phyloP scores from a whole-genome alignment of 495 filamentous ascomycete species.

The Penicillium antarcticum region DNA sequence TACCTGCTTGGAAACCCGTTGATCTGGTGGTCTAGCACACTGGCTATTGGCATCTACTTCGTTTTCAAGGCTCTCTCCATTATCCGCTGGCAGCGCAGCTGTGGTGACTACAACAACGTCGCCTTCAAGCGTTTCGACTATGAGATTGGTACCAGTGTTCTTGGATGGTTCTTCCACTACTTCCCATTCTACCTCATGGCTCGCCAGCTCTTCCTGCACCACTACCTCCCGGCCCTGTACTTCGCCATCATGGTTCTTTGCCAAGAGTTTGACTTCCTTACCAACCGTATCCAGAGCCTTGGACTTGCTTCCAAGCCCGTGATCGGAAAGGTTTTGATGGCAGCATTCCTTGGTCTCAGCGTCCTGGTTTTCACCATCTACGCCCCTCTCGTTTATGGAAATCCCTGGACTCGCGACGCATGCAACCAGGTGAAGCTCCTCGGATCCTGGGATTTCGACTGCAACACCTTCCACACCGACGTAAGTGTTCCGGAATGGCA shows the following conservation, averaged over 20 bases:
- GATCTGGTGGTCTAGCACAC: conserved; percentile 89
- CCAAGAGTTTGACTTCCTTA: conserved; percentile 83
- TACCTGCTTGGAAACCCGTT: conserved; percentile 95
- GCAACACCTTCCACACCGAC: conserved; percentile 82
- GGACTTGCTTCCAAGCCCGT: conserved; percentile 68
- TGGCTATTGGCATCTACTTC: conserved; percentile 73
- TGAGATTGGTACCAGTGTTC: conserved; percentile 83
- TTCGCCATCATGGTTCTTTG: conserved; percentile 87
- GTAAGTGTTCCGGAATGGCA: conserved; percentile 60
- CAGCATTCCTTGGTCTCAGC: conserved; percentile 67
- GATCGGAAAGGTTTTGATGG: conserved; percentile 66
- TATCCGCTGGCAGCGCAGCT: conserved; percentile 91
- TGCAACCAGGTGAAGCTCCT: conserved; percentile 88
- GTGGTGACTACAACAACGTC: conserved; percentile 73
- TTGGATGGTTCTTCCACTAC: conserved; percentile 96
- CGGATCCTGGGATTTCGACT: conserved; percentile 92
- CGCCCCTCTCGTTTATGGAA: conserved; percentile 87
- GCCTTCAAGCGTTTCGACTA: conserved; percentile 97
- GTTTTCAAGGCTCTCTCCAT: conserved; percentile 84
- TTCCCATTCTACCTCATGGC: conserved; percentile 98
- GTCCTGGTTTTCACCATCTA: conserved; percentile 79
- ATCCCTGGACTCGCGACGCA: conserved; percentile 83
- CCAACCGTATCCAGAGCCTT: conserved; percentile 61
- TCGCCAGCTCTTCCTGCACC: conserved; percentile 94
- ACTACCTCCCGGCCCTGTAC: conserved; percentile 94